Conservation (phyloP, 1,139 yeast species). For the Kodamaea alishanica region DNA sequence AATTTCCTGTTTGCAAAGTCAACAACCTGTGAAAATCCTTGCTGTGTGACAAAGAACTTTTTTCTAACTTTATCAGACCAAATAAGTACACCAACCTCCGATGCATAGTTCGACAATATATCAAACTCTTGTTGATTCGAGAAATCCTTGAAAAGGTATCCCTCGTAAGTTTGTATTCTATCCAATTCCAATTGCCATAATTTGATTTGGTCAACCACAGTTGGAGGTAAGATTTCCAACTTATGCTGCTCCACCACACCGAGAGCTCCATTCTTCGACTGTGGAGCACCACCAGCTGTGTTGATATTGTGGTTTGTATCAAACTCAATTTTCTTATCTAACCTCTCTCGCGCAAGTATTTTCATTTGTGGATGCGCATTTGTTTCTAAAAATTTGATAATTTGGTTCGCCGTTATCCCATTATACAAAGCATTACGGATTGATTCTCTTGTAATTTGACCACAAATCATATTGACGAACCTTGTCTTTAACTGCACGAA, state of each 20-base stretch:
- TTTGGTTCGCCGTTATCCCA: conserved; percentile 95
- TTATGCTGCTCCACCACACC: conserved; percentile 37
- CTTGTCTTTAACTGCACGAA: conserved; percentile 83
- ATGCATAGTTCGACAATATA: conserved; percentile 69
- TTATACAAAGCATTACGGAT: conserved; percentile 76
- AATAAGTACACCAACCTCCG: conserved; percentile 82
- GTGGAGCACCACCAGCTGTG: conserved; percentile 45
- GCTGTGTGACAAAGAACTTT: conserved; percentile 77
- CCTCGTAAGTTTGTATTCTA: conserved; percentile 83
- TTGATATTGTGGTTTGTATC: conserved; percentile 56
- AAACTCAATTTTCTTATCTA: conserved; percentile 64
- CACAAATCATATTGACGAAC: conserved; percentile 89
- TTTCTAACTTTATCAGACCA: conserved; percentile 77
- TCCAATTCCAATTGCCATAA: conserved; percentile 96
- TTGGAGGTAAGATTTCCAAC: conserved; percentile 80
- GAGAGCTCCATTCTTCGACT: conserved; percentile 26
- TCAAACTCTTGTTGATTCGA: conserved; percentile 74
- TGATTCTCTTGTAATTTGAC: conserved; percentile 89
- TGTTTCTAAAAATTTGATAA: conserved; percentile 79
- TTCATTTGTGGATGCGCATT: conserved; percentile 96
- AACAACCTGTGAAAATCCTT: conserved; percentile 83
- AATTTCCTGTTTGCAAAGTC: conserved; percentile 75
- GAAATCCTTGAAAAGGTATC: conserved; percentile 85
- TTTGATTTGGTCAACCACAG: conserved; percentile 91
- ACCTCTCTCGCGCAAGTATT: conserved; percentile 60